phyloP scores from a whole-genome alignment of 768 basidiomycete species.

The Amanita inopinata region DNA sequence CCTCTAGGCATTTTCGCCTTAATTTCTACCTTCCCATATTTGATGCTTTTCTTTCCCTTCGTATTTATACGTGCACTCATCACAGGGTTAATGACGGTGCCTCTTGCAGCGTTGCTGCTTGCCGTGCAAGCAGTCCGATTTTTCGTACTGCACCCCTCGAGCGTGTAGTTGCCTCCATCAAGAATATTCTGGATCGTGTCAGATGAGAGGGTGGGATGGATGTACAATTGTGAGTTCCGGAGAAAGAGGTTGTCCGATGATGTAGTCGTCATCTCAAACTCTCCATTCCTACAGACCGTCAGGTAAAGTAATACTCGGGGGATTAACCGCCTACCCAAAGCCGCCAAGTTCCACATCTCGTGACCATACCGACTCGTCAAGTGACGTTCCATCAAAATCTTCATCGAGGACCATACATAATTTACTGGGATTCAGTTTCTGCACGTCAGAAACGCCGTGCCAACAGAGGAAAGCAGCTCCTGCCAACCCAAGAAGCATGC shows the following conservation, averaged over 20 bases:
- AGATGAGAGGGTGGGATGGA: slow-evolving; percentile 72
- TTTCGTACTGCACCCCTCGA: slow-evolving; percentile 51
- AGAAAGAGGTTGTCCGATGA: slow-evolving; percentile 57
- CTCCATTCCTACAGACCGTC: slow-evolving; percentile 36
- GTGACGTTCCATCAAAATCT: slow-evolving; percentile 38
- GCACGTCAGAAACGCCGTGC: slow-evolving; percentile 37
- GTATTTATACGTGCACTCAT: slow-evolving; percentile 71
- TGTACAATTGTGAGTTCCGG: slow-evolving; percentile 59
- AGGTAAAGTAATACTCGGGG: too few relatives aligned
- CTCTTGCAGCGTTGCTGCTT: slow-evolving; percentile 25
- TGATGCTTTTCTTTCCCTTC: slow-evolving; percentile 43
- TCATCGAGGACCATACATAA: slow-evolving; percentile 65
- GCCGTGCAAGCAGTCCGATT: slow-evolving; percentile 28
- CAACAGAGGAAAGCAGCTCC: slow-evolving; percentile 46
- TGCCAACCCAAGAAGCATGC: slow-evolving; percentile 43
- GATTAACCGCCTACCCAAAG: slow-evolving; percentile 53
- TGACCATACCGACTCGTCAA: slow-evolving; percentile 48
- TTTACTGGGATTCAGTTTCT: slow-evolving; percentile 29
- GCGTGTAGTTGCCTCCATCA: slow-evolving; percentile 55
- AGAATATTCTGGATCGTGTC: slow-evolving; percentile 42
- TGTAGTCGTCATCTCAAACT: slow-evolving; percentile 73
- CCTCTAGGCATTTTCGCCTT: slow-evolving; percentile 53
- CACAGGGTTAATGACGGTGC: slow-evolving; percentile 62
- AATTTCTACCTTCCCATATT: slow-evolving; percentile 53
- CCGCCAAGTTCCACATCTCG: slow-evolving; percentile 67